phyloP scores from a whole-genome alignment of 192 early-diverging fungal genomes.

The Coemansia sp. region DNA sequence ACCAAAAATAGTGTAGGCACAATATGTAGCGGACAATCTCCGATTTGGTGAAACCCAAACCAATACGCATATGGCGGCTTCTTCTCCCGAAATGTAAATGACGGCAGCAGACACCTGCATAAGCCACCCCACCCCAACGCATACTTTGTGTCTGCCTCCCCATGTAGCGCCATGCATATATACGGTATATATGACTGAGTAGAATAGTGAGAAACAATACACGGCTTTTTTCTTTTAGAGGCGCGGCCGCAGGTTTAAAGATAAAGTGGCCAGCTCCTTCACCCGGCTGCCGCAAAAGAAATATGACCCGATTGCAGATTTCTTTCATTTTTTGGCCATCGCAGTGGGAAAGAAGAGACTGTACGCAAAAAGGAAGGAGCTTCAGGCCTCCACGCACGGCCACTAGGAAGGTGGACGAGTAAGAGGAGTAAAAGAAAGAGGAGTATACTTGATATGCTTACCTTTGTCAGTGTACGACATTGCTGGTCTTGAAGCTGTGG shows the following conservation, averaged over 20 bases:
- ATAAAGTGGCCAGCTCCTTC: background rate
- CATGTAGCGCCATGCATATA: conserved; percentile 29
- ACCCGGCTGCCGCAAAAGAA: no score
- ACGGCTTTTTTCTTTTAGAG: background rate
- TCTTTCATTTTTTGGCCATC: no score
- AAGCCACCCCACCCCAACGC: background rate
- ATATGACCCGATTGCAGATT: no score
- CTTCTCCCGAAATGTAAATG: no score
- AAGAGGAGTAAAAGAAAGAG: background rate
- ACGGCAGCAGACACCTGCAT: no score
- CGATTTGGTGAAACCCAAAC: no score
- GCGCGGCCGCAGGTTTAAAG: background rate
- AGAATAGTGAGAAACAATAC: background rate
- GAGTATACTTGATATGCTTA: conserved; percentile 17
- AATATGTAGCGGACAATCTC: no score
- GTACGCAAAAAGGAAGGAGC: no score
- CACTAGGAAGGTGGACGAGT: background rate
- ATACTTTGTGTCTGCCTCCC: background rate
- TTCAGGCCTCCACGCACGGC: no score
- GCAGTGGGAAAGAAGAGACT: no score
- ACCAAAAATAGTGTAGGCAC: no score
- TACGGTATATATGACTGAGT: conserved; percentile 16
- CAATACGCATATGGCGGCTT: no score
- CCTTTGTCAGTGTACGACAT: conserved; percentile 48
- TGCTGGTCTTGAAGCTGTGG: background rate